These are phyloP conservation scores for Priceomyces melissophilus DNA, from an alignment of 805 yeast genomes.

Conservation along the genomic window DNA sequence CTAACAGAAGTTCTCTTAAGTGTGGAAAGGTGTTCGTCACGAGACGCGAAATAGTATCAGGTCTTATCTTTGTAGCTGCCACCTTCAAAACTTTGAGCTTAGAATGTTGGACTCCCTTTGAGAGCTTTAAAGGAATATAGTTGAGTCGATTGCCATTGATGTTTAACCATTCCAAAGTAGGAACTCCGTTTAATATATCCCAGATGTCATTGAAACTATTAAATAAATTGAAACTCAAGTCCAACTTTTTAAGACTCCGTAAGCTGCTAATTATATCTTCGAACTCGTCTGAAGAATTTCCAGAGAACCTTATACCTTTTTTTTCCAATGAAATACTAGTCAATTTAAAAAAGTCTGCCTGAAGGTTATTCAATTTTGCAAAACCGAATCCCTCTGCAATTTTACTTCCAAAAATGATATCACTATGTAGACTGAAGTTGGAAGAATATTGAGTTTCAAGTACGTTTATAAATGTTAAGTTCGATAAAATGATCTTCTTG, in stretches of 20 bases:
- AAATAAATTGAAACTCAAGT: slow-evolving; percentile 60
- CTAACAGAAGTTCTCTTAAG: slow-evolving; percentile 28
- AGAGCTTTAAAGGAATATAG: neutral
- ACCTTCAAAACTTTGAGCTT: slow-evolving; percentile 19
- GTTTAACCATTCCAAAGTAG: slow-evolving; percentile 38
- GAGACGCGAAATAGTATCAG: slow-evolving; percentile 11
- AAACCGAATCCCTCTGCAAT: slow-evolving; percentile 63
- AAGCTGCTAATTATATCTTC: slow-evolving; percentile 8
- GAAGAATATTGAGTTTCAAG: slow-evolving; percentile 46
- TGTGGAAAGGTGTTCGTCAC: slow-evolving; percentile 34
- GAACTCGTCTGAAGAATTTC: slow-evolving; percentile 3
- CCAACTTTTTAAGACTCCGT: slow-evolving; percentile 37
- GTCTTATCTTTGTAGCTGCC: slow-evolving; percentile 20
- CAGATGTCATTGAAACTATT: slow-evolving; percentile 36
- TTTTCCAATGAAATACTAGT: slow-evolving; percentile 49
- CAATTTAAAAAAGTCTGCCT: slow-evolving; percentile 44
- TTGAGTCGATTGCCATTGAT: slow-evolving; percentile 54
- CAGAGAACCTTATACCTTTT: slow-evolving; percentile 28
- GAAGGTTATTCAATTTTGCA: slow-evolving; percentile 48
- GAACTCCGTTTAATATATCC: slow-evolving; percentile 32
- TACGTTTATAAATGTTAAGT: slow-evolving; percentile 44
- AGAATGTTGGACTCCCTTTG: slow-evolving; percentile 4
- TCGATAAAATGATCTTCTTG: slow-evolving; percentile 22
- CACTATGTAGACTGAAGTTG: slow-evolving; percentile 10
- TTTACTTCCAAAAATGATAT: slow-evolving; percentile 53